Conservation (phyloP, 73 alveolate genomes). For the Paramecium caudatum region DNA sequence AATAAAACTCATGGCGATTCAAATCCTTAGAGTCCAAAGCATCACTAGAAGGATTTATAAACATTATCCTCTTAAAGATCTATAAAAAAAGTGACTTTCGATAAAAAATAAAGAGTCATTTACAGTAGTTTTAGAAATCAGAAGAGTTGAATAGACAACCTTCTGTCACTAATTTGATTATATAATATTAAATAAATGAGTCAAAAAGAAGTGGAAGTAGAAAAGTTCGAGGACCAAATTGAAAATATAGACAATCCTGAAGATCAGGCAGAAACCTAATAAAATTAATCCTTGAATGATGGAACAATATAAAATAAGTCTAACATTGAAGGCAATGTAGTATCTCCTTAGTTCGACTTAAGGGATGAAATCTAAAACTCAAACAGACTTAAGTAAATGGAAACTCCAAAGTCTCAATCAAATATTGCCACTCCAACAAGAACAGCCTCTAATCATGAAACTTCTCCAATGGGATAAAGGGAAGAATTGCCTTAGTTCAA, state of each 20-base stretch:
- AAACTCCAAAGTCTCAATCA: neutral
- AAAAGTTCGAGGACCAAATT: neutral
- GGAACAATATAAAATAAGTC: neutral
- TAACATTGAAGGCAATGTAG: neutral
- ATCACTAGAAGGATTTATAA: neutral
- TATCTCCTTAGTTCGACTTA: too few relatives aligned
- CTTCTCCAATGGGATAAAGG: constrained; percentile 14
- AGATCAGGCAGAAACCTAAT: neutral
- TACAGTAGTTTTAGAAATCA: constrained; percentile 43
- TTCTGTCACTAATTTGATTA: neutral
- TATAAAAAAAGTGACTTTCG: constrained; percentile 58
- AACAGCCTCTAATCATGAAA: neutral
- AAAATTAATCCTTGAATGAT: neutral
- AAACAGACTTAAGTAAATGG: neutral
- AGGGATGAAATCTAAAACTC: too few relatives aligned
- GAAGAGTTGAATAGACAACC: constrained; percentile 12
- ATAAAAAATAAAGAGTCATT: constrained; percentile 18
- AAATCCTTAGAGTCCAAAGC: constrained; percentile 16
- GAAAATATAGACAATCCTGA: neutral
- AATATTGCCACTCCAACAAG: constrained; percentile 41
- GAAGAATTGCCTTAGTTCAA: too few relatives aligned
- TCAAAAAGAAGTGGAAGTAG: constrained; percentile 20
- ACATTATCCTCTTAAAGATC: constrained; percentile 31
- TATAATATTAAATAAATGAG: neutral
- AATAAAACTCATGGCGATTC: neutral